Evolutionary conservation across 805 yeast species (phyloP).

Genomic region (Cyberlindnera veronae): DNA sequence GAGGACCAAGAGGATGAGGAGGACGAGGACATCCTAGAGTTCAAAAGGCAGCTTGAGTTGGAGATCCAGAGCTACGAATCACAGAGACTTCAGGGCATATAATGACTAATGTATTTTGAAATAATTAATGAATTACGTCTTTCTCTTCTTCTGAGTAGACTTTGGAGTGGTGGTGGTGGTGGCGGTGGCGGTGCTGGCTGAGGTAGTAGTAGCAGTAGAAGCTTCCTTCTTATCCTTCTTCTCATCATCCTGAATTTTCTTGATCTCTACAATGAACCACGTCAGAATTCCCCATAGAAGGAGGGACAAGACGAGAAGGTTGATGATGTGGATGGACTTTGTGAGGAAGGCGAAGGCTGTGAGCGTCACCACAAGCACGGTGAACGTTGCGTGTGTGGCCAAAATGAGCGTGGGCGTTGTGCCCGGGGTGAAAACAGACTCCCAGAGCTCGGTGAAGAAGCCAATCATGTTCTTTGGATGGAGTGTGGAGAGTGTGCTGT

Average conservation of each 20-base stretch:
- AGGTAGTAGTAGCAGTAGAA: neutral
- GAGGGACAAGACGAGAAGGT: constrained; percentile 51
- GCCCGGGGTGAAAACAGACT: constrained; percentile 89
- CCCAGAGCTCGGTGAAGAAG: constrained; percentile 74
- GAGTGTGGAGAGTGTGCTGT: no score
- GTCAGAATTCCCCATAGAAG: constrained; percentile 75
- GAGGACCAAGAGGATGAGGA: constrained; percentile 1
- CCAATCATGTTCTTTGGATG: constrained; percentile 18
- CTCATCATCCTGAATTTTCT: constrained; percentile 27
- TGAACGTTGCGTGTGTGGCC: constrained; percentile 86
- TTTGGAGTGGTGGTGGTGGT: constrained; percentile 1
- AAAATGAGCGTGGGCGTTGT: constrained; percentile 82
- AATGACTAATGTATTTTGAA: neutral
- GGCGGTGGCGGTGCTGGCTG: constrained; percentile 1
- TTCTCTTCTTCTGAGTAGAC: constrained; percentile 14
- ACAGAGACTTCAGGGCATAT: constrained; percentile 14
- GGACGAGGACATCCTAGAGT: constrained; percentile 25
- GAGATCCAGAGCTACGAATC: constrained; percentile 23
- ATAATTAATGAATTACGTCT: constrained; percentile 5
- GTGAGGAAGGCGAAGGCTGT: constrained; percentile 55
- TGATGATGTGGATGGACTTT: constrained; percentile 57
- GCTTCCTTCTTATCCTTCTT: constrained; percentile 26
- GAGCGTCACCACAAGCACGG: constrained; percentile 56
- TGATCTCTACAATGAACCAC: constrained; percentile 82
- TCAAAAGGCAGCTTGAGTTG: constrained; percentile 19